Percentiles rank a stretch among this genome's conserved stretches.
Evolutionary conservation across 768 basidiomycete genomes (phyloP).

Genomic region (Rhizopogon vinicolor): DNA sequence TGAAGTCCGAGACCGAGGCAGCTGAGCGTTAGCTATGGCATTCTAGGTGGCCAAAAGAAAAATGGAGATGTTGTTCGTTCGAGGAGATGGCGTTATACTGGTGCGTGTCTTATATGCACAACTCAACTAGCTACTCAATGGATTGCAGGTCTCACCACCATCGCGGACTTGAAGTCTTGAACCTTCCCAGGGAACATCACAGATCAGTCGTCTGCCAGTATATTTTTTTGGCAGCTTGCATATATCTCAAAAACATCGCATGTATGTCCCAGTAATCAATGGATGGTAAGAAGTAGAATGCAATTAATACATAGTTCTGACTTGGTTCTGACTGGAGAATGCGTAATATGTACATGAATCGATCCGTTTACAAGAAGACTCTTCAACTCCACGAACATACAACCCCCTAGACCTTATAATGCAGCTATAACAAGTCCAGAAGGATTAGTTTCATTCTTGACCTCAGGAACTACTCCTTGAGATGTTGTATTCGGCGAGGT

Average conservation of each 20-base stretch:
- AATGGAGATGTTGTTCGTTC: slow-evolving; percentile 96
- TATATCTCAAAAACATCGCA: background rate
- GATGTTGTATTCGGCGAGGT: background rate
- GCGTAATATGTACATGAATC: background rate
- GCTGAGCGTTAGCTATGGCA: background rate
- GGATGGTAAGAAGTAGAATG: slow-evolving; percentile 1
- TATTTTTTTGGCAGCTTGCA: slow-evolving; percentile 27
- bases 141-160: slow-evolving; percentile 70
- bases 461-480: background rate
- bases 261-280: background rate
- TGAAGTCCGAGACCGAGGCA: background rate
- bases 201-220: slow-evolving; percentile 19
- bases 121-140: slow-evolving; percentile 6
- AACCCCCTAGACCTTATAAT: background rate
- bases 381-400: background rate
- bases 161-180: slow-evolving; percentile 65
- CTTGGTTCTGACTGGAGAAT: background rate
- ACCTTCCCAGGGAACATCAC: background rate
- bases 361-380: background rate
- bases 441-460: background rate
- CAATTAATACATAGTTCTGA: background rate
- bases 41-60: slow-evolving; percentile 84
- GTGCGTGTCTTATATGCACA: slow-evolving; percentile 39
- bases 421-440: background rate
- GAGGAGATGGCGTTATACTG: slow-evolving; percentile 96